A percentile compares a stretch with the other conserved stretches of the same genome.
Conservation (phyloP, 768 basidiomycete genomes). For the Podaxis sp. region DNA sequence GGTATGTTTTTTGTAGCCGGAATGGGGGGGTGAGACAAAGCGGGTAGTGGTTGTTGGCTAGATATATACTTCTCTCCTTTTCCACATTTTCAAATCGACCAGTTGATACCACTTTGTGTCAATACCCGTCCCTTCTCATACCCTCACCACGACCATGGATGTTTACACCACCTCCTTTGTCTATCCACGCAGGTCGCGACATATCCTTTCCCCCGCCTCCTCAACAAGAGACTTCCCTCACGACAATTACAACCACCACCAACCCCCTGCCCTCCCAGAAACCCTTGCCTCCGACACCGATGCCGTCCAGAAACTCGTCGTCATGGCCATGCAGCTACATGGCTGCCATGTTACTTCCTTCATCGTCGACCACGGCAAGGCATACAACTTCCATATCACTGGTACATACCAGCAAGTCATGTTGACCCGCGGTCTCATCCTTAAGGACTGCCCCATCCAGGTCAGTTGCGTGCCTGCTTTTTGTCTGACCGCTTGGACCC, state of each 20-base stretch:
- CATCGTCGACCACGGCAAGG: slow-evolving; percentile 62
- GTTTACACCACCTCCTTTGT: slow-evolving; percentile 94
- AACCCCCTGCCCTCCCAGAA: slow-evolving; percentile 31
- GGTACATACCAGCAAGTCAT: slow-evolving; percentile 93
- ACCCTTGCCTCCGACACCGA: slow-evolving; percentile 53
- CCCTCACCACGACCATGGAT: slow-evolving; percentile 60
- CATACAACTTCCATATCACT: slow-evolving; percentile 88
- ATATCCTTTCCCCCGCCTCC: slow-evolving; percentile 57
- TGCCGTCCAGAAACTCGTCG: slow-evolving; percentile 71
- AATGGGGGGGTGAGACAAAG: slow-evolving; percentile 26
- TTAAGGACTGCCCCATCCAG: slow-evolving; percentile 87
- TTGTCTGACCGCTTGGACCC: slow-evolving; percentile 10
- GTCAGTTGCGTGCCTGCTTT: slow-evolving; percentile 33
- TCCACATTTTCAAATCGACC: slow-evolving; percentile 28
- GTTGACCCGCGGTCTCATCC: slow-evolving; percentile 80
- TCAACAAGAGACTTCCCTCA: slow-evolving; percentile 53
- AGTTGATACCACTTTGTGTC: slow-evolving; percentile 50
- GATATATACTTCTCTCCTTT: slow-evolving; percentile 24
- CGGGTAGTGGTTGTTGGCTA: slow-evolving; percentile 20
- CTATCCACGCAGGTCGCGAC: slow-evolving; percentile 79
- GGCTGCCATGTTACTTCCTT: slow-evolving; percentile 82
- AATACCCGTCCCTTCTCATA: slow-evolving; percentile 47
- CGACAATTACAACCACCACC: slow-evolving; percentile 35
- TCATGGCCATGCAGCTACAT: slow-evolving; percentile 76
- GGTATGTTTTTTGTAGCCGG: slow-evolving; percentile 31